These are phyloP conservation scores for Salix viminalis DNA, from an alignment of 345 rosid species.

Conservation along the genomic window DNA sequence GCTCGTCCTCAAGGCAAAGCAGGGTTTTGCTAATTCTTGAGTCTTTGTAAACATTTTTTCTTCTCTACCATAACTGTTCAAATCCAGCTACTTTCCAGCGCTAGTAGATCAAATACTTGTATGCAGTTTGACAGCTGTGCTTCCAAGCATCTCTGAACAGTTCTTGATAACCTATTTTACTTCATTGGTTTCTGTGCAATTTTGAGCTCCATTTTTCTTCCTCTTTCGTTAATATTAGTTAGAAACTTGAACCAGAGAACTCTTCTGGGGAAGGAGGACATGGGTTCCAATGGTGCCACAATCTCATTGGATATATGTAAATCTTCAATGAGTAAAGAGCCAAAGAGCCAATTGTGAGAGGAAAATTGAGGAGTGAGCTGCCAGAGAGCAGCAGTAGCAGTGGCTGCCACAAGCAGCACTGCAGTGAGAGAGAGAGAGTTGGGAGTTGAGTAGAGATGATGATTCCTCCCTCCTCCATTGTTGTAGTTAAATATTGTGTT, in stretches of 20 bases:
- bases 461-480: too few species aligned
- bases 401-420: too few species aligned
- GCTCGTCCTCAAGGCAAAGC: slow-evolving; percentile 69
- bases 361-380: neutral
- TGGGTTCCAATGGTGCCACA: neutral
- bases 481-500: too few species aligned
- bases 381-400: too few species aligned
- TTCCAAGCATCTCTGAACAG: neutral
- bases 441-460: too few species aligned
- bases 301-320: neutral
- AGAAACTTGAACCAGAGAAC: neutral
- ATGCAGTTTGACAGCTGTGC: neutral
- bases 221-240: neutral
- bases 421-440: too few species aligned
- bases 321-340: neutral
- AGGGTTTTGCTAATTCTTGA: slow-evolving; percentile 38
- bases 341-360: too few species aligned
- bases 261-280: neutral
- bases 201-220: neutral
- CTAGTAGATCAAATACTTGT: neutral
- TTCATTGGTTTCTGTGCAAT: neutral
- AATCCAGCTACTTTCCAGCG: neutral
- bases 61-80: neutral
- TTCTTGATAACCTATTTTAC: neutral
- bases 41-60: slow-evolving; percentile 13